Evolutionary conservation across 768 basidiomycete genomes (phyloP).

Genomic region (Amanita phalloides): DNA sequence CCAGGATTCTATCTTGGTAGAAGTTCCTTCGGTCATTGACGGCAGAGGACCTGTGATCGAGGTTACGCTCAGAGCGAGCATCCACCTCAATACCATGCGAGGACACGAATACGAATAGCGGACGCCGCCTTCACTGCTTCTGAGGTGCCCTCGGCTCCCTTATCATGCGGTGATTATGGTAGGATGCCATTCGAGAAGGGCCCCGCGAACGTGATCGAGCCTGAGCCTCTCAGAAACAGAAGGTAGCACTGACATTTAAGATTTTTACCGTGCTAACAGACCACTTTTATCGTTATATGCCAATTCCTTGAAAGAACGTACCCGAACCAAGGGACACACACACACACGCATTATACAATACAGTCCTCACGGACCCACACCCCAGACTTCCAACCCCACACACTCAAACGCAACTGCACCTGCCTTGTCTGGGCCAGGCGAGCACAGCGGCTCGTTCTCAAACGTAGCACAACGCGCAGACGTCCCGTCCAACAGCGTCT

Average conservation of each 20-base stretch:
- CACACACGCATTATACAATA: too few species aligned
- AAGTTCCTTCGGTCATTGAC: constrained; percentile 19
- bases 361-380: constrained; percentile 32
- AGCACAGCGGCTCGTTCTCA: constrained; percentile 75
- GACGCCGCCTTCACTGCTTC: constrained; percentile 51
- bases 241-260: too few species aligned
- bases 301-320: too few species aligned
- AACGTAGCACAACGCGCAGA: constrained; percentile 83
- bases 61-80: constrained; percentile 15
- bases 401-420: constrained; percentile 73
- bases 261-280: too few species aligned
- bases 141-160: constrained; percentile 34
- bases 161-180: too few species aligned
- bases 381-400: constrained; percentile 90
- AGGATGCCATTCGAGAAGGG: too few species aligned
- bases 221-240: too few species aligned
- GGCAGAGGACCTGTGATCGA: constrained; percentile 17
- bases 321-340: too few species aligned
- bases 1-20: constrained; percentile 40
- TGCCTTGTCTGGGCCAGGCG: constrained; percentile 30
- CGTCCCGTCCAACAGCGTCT: constrained; percentile 71
- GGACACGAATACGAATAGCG: constrained; percentile 85
- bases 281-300: too few species aligned
- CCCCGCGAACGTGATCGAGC: too few species aligned
- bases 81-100: constrained; percentile 37